These are phyloP conservation scores for Amanita pallidorosea DNA, from an alignment of 768 basidiomycete genomes.

Conservation along the genomic window DNA sequence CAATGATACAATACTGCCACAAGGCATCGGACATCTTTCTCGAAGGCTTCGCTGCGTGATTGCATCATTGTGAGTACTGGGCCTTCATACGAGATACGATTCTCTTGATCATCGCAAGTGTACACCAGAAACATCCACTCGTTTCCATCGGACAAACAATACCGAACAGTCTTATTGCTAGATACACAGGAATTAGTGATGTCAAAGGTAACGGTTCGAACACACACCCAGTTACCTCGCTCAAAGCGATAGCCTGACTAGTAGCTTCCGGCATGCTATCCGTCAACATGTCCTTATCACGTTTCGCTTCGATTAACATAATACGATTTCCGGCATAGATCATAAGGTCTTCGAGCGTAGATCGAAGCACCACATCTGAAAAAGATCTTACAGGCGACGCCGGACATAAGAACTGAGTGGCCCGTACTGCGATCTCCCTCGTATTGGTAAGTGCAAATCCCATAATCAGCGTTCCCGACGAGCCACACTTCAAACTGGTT, in stretches of 20 bases:
- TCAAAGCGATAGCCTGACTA: conserved; percentile 3
- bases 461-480: conserved; percentile 7
- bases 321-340: not conserved
- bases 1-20: not conserved
- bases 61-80: conserved; percentile 1
- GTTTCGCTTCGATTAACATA: not conserved
- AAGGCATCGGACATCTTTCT: conserved; percentile 1
- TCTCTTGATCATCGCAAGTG: not conserved
- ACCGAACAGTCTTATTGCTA: conserved; percentile 3
- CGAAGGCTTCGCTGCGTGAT: not conserved
- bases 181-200: conserved; percentile 1
- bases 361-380: not conserved
- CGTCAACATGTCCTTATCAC: not conserved
- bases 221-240: not conserved
- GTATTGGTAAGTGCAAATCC: conserved; percentile 1
- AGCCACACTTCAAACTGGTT: conserved; percentile 6
- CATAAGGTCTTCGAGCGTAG: not conserved
- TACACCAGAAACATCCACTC: conserved; percentile 1
- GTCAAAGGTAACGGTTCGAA: not conserved
- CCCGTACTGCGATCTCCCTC: not conserved
- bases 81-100: conserved; percentile 1
- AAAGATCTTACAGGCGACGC: not conserved
- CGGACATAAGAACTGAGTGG: not conserved
- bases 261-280: conserved; percentile 1
- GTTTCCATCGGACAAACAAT: conserved; percentile 2